Conservation (phyloP, 2,329 filamentous ascomycete genomes). For the Herpomyces periplanetae region DNA sequence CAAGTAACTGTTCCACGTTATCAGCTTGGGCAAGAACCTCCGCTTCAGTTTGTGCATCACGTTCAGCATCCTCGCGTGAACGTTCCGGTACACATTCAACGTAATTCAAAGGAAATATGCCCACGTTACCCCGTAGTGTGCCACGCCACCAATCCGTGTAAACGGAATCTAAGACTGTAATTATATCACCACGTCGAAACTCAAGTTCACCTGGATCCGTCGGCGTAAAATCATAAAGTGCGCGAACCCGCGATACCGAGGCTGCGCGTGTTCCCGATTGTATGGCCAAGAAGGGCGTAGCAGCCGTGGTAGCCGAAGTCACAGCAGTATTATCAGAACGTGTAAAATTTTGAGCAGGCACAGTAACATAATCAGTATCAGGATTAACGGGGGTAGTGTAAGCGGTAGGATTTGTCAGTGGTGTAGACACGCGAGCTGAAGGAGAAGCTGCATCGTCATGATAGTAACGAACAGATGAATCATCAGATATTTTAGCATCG, state of each 20-base stretch:
- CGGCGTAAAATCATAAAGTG: constrained; percentile 71
- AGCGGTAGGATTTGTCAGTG: no score
- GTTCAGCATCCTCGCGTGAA: constrained; percentile 64
- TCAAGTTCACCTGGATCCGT: constrained; percentile 78
- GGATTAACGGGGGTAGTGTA: no score
- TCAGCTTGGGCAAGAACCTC: constrained; percentile 38
- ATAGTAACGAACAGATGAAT: no score
- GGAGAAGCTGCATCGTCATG: no score
- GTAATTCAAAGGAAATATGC: constrained; percentile 93
- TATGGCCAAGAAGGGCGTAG: constrained; percentile 15
- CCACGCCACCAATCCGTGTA: constrained; percentile 99
- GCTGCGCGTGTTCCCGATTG: constrained; percentile 66
- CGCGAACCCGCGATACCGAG: constrained; percentile 70
- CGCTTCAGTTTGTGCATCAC: constrained; percentile 75
- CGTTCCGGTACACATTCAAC: constrained; percentile 89
- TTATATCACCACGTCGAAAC: constrained; percentile 84
- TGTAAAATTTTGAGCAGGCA: no score
- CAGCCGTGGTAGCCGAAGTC: constrained; percentile 9
- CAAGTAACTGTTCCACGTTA: constrained; percentile 44
- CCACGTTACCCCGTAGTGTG: constrained; percentile 63
- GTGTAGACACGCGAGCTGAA: no score
- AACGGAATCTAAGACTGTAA: constrained; percentile 80
- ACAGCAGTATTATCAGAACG: no score
- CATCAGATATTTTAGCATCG: no score
- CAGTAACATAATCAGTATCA: no score